phyloP scores from a whole-genome alignment of 371 early-diverging fungal genomes.

The Scutellospora calospora region DNA sequence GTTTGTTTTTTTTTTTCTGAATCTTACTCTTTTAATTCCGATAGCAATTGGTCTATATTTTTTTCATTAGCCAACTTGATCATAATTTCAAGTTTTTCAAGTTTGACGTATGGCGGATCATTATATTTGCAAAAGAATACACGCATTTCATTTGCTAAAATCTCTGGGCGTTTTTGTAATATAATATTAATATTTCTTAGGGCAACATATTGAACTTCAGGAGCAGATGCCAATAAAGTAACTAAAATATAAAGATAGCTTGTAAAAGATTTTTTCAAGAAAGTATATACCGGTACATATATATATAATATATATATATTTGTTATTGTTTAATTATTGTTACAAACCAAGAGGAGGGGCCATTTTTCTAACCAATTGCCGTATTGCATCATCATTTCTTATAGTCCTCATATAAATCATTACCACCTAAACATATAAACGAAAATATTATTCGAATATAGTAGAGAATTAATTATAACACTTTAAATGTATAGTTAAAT shows the following conservation, averaged over 20 bases:
- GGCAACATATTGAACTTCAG: conserved; percentile 95
- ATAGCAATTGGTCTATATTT: conserved; percentile 85
- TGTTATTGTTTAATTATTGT: not conserved
- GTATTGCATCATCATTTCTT: conserved; percentile 71
- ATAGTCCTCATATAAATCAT: conserved; percentile 72
- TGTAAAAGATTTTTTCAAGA: not conserved
- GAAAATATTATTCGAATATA: not conserved
- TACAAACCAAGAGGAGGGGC: conserved; percentile 88
- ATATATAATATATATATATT: not conserved
- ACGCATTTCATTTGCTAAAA: conserved; percentile 86
- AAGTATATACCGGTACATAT: not conserved
- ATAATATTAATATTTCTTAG: conserved; percentile 91
- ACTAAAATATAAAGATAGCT: conserved; percentile 55
- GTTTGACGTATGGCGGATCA: conserved; percentile 96
- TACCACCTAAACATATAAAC: conserved; percentile 55
- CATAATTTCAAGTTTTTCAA: conserved; percentile 92
- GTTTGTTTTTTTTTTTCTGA: not conserved
- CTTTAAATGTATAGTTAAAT: conserved; percentile 38
- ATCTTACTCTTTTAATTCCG: conserved; percentile 91
- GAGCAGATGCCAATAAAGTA: conserved; percentile 85
- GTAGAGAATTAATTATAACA: not conserved
- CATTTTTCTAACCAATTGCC: conserved; percentile 79
- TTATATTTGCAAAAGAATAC: conserved; percentile 97
- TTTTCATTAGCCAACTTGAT: conserved; percentile 80
- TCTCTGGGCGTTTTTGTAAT: conserved; percentile 81